phyloP scores from a whole-genome alignment of 2,329 filamentous ascomycete genomes.

The Xylariaceae sp. region DNA sequence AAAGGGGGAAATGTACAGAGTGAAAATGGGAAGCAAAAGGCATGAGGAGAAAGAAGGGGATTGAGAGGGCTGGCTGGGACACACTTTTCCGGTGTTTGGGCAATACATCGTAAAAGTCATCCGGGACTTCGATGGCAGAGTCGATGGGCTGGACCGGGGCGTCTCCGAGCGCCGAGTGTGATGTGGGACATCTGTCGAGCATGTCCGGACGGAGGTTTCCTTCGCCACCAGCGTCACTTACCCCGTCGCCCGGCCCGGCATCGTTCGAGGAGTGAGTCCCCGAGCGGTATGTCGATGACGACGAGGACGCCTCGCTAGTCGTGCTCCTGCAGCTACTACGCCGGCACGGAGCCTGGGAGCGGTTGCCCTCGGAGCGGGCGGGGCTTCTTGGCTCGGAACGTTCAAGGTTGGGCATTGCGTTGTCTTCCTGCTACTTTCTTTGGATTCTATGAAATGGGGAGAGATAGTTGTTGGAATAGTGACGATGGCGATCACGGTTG shows the following conservation, averaged over 20 bases:
- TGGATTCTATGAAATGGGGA: background rate
- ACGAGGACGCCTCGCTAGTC: too few relatives aligned
- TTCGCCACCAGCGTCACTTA: background rate
- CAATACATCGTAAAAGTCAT: slow-evolving; percentile 61
- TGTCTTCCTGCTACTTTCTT: too few relatives aligned
- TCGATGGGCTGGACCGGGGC: slow-evolving; percentile 26
- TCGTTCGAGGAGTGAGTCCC: slow-evolving; percentile 5
- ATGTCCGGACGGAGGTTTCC: slow-evolving; percentile 12
- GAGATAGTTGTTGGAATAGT: background rate
- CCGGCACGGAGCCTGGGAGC: too few relatives aligned
- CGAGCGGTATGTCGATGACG: too few relatives aligned
- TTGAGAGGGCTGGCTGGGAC: background rate
- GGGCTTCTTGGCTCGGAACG: too few relatives aligned
- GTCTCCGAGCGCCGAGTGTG: slow-evolving; percentile 28
- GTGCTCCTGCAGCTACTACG: too few relatives aligned
- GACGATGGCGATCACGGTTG: background rate
- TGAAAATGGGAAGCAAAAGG: too few relatives aligned
- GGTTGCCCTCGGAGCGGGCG: too few relatives aligned
- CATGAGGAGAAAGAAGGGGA: too few relatives aligned
- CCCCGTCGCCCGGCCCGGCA: slow-evolving; percentile 5
- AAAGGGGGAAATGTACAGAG: slow-evolving; percentile 32
- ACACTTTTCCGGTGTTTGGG: slow-evolving; percentile 52
- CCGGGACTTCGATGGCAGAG: slow-evolving; percentile 37
- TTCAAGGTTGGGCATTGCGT: too few relatives aligned
- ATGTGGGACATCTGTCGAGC: slow-evolving; percentile 27